phyloP scores from a whole-genome alignment of 129 eudicot genomes.

The Ambrosia trifida region DNA sequence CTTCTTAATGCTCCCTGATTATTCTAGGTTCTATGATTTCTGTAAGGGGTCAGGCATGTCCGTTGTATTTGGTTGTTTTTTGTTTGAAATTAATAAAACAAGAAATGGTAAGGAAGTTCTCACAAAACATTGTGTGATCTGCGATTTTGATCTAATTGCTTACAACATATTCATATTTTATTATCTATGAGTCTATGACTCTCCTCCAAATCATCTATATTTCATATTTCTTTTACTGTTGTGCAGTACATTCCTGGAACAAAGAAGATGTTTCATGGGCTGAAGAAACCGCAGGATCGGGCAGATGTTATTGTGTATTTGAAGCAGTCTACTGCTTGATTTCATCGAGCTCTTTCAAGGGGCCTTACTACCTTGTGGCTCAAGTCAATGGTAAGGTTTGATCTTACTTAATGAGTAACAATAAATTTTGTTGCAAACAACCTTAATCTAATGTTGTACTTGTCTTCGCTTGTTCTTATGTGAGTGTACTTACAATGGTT shows the following conservation, averaged over 20 bases:
- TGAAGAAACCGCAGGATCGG: constrained; percentile 82
- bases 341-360: background rate
- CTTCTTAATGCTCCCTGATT: background rate
- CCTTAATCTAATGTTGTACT: background rate
- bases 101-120: too few species aligned
- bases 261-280: constrained; percentile 80
- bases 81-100: too few species aligned
- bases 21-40: background rate
- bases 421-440: background rate
- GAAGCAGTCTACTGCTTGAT: constrained; percentile 59
- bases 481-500: background rate
- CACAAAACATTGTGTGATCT: too few species aligned
- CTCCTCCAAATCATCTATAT: too few species aligned
- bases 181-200: too few species aligned
- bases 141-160: too few species aligned
- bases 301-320: constrained; percentile 79
- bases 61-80: too few species aligned
- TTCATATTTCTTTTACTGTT: background rate
- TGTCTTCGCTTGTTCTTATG: background rate
- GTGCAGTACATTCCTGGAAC: constrained; percentile 80
- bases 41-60: too few species aligned
- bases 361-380: background rate
- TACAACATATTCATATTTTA: too few species aligned
- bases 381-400: constrained; percentile 5
- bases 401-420: background rate